Evolutionary conservation across 176 grass and related monocot species (phyloP), one percentile per base, ranked within the genome.

Genomic region (Carex littledalei): DNA sequence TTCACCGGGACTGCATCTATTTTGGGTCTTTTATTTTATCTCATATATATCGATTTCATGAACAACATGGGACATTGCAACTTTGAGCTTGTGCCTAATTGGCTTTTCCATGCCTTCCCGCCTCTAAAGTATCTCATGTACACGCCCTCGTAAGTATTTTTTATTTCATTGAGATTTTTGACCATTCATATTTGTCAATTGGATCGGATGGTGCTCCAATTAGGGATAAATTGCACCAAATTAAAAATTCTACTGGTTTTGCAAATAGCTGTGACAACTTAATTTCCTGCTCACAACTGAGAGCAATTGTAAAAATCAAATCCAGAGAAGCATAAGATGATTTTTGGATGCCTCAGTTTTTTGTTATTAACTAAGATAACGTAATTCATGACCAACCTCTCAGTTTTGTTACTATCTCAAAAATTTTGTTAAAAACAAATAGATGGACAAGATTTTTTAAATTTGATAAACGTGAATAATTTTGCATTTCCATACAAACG

Each of bases 21-120:
- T 21, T 0, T 90, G 6, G 20, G 53, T 20, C 57, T 87, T 2
- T 6, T 88, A 37, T 84, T 86, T 0, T 97, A 94, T 8, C 4
- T 94, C 7, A 24, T 57, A 55, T 98, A 94, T 82, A 87, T 94
- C 22, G 95, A 98, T 63, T 94, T 98, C 72, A 98, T 98, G 95
- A 98, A 98, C 86, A 98, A 98, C 78, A 90, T 98, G 92, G 91
- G 95, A 0, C 95, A 98, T 57, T 94, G 95, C 86, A 98, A 97
- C 78, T 97, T 97, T 54, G 95, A 97, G 61, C 58, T 91, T 75
- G 89, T 97, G 17, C 95, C 95, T 2, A 93, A 66, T 39, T 91
- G 86, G 90, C 67, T 97, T 12, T 94, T 97, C 68, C 58, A 84
- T 58, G 79, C 58, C 84, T 90, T 94, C 56, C 95, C 92, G 2